Percentiles rank a stretch among this genome's conserved stretches.
Conservation (phyloP, 1,284 basidiomycete species). For the Fomes fomentarius region DNA sequence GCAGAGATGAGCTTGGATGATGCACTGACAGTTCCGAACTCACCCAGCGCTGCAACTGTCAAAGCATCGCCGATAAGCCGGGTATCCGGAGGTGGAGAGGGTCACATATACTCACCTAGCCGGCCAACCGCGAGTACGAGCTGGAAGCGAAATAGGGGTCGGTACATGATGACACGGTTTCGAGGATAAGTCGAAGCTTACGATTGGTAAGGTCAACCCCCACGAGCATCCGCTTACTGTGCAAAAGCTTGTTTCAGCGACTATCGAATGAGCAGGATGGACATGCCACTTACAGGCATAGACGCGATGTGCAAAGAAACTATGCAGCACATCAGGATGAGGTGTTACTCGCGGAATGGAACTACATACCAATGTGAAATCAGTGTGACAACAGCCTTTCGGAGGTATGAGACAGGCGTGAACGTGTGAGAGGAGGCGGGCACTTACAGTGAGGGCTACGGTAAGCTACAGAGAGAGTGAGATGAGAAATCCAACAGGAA, state of each 20-base stretch:
- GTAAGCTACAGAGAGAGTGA: conserved; percentile 16
- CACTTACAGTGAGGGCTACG: conserved; percentile 27
- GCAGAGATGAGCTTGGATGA: background rate
- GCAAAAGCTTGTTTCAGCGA: background rate
- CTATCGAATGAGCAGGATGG: background rate
- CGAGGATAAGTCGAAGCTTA: conserved; percentile 26
- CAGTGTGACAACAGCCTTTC: conserved; percentile 23
- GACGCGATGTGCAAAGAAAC: conserved; percentile 19
- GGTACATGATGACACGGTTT: background rate
- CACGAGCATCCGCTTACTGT: conserved; percentile 44
- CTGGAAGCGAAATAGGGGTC: background rate
- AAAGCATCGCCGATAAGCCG: background rate
- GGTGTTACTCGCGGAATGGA: background rate
- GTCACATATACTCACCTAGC: conserved; percentile 16
- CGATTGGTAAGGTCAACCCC: conserved; percentile 41
- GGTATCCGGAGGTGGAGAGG: background rate
- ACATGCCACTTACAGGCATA: conserved; percentile 15
- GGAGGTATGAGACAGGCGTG: conserved; percentile 13
- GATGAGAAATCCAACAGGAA: background rate
- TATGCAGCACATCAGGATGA: background rate
- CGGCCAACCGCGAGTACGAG: conserved; percentile 18
- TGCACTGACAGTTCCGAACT: background rate
- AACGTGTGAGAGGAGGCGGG: background rate
- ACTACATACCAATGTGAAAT: conserved; percentile 44
- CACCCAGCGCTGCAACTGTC: conserved; percentile 21